phyloP scores from a whole-genome alignment of 2,329 filamentous ascomycete genomes.

The Penicillium italicum region DNA sequence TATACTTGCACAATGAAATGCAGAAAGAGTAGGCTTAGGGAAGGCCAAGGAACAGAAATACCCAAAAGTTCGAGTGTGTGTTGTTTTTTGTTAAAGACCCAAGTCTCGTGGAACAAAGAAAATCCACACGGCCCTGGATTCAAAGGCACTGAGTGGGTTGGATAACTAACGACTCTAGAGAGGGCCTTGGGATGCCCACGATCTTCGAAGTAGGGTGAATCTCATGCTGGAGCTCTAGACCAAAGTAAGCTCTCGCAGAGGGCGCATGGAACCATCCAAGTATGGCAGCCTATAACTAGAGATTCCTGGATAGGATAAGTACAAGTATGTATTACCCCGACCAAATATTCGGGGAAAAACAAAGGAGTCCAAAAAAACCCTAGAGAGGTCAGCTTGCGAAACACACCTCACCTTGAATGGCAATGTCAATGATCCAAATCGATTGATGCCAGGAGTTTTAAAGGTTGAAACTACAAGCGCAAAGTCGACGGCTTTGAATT shows the following conservation, averaged over 20 bases:
- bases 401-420: slow-evolving; percentile 3
- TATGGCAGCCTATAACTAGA: not conserved
- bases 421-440: not conserved
- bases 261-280: not conserved
- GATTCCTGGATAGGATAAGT: not conserved
- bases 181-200: not conserved
- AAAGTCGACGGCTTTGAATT: slow-evolving; percentile 23
- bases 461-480: slow-evolving; percentile 25
- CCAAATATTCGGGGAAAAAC: not conserved
- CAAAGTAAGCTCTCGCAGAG: not conserved
- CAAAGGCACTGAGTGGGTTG: not conserved
- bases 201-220: no score
- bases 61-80: not conserved
- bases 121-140: not conserved
- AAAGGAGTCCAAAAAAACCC: not conserved
- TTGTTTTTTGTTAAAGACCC: not conserved
- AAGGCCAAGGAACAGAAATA: not conserved
- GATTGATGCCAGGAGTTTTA: slow-evolving; percentile 14
- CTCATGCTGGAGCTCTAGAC: not conserved
- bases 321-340: not conserved
- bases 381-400: slow-evolving; percentile 1
- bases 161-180: no score
- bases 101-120: not conserved
- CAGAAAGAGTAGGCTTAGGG: not conserved
- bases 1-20: no score